Conservation (phyloP, 2,329 filamentous ascomycete genomes). For the Beauveria sp. region DNA sequence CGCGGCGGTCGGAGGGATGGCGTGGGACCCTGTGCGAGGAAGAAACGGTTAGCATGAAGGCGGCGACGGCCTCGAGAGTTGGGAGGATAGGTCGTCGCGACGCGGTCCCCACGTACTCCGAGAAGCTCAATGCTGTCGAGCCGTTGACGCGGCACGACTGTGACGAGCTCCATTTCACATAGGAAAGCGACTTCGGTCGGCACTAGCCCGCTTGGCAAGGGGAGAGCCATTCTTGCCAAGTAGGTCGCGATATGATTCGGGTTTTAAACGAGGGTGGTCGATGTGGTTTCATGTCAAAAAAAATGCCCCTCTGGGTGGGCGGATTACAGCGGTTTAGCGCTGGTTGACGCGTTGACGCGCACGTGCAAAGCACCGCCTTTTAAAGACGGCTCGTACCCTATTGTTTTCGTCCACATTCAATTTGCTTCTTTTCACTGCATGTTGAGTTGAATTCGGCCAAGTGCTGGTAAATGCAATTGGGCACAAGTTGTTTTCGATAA, state of each 20-base stretch:
- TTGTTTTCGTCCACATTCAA: too few species aligned
- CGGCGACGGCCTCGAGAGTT: not conserved
- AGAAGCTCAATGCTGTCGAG: slow-evolving; percentile 81
- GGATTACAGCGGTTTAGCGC: too few species aligned
- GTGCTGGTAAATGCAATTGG: too few species aligned
- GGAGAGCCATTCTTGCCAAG: slow-evolving; percentile 36
- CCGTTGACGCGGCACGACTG: slow-evolving; percentile 81
- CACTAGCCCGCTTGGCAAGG: slow-evolving; percentile 52
- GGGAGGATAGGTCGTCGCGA: slow-evolving; percentile 12
- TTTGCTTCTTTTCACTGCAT: too few species aligned
- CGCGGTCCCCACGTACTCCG: slow-evolving; percentile 53
- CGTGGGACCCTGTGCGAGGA: slow-evolving; percentile 59
- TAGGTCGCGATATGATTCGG: too few species aligned
- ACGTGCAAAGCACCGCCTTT: too few species aligned
- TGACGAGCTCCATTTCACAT: slow-evolving; percentile 96
- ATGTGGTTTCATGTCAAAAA: not conserved
- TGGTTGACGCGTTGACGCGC: too few species aligned
- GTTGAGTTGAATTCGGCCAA: too few species aligned
- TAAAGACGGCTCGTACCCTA: too few species aligned
- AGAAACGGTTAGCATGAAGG: not conserved
- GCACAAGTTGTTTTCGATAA: too few species aligned
- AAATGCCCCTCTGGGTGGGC: not conserved
- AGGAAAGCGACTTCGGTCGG: slow-evolving; percentile 88
- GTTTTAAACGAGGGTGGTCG: not conserved
- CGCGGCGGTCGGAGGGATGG: slow-evolving; percentile 72